These are phyloP conservation scores for Bathelium albidoporum DNA, from an alignment of 495 filamentous ascomycete genomes.

Conservation along the genomic window DNA sequence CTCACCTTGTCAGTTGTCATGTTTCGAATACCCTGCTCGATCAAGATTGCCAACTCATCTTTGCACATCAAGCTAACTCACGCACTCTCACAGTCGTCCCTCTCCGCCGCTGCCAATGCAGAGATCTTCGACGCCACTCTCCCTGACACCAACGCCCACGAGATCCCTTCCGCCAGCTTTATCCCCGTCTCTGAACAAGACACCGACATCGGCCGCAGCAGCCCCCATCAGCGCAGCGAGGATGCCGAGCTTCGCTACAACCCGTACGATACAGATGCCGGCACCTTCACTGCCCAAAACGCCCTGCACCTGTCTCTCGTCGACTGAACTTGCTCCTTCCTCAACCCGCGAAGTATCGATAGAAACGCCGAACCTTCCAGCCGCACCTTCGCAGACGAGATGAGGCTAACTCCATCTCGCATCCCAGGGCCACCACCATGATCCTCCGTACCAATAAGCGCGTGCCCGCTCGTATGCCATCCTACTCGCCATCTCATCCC, in stretches of 20 bases:
- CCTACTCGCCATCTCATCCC: too few species aligned
- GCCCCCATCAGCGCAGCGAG: background rate
- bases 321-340: background rate
- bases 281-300: background rate
- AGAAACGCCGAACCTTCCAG: background rate
- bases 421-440: too few species aligned
- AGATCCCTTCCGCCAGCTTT: background rate
- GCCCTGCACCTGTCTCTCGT: background rate
- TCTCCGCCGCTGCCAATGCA: background rate
- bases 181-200: slow-evolving; percentile 4
- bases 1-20: too few species aligned
- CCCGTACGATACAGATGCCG: background rate
- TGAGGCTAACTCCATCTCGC: too few species aligned
- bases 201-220: background rate
- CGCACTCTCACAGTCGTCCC: background rate
- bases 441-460: too few species aligned
- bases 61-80: background rate
- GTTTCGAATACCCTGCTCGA: too few species aligned
- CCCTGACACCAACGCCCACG: slow-evolving; percentile 1
- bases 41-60: background rate
- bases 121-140: slow-evolving; percentile 1
- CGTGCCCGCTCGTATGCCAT: too few species aligned
- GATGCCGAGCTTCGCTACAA: background rate
- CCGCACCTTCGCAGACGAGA: too few species aligned
- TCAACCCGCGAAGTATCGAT: background rate